These are phyloP conservation scores for Logfia minima DNA, from an alignment of 129 eudicot genomes.

Conservation along the genomic window DNA sequence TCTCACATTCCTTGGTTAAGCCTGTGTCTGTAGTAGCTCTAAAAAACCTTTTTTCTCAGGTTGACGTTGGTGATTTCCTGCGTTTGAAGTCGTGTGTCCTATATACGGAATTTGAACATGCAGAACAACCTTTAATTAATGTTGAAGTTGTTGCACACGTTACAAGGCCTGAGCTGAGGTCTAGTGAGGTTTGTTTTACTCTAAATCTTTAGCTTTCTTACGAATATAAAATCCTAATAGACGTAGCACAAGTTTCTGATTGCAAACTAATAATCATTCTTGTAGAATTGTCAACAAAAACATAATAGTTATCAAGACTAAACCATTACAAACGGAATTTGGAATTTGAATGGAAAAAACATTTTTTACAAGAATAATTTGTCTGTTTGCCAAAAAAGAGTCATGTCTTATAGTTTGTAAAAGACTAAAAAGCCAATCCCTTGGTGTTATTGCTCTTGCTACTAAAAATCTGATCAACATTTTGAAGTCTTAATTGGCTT, in stretches of 20 bases:
- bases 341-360: no score
- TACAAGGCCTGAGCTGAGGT: conserved; percentile 90
- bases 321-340: background rate
- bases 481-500: background rate
- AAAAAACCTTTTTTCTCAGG: conserved; percentile 40
- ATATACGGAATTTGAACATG: conserved; percentile 70
- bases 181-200: conserved; percentile 70
- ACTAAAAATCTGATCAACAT: background rate
- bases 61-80: conserved; percentile 94
- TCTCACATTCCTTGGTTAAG: background rate
- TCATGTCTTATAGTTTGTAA: background rate
- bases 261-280: conserved; percentile 2
- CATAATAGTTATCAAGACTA: background rate
- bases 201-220: background rate
- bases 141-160: conserved; percentile 99
- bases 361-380: no score
- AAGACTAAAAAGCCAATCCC: background rate
- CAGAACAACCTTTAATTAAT: conserved; percentile 78
- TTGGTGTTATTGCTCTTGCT: background rate
- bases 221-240: background rate
- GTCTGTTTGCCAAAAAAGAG: no score
- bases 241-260: background rate
- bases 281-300: background rate
- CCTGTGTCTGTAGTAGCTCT: background rate
- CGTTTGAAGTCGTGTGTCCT: conserved; percentile 89